A percentile compares a stretch with the other conserved stretches of the same genome.
phyloP scores from a whole-genome alignment of 345 rosid genomes.

The Aquilaria yunnanensis region DNA sequence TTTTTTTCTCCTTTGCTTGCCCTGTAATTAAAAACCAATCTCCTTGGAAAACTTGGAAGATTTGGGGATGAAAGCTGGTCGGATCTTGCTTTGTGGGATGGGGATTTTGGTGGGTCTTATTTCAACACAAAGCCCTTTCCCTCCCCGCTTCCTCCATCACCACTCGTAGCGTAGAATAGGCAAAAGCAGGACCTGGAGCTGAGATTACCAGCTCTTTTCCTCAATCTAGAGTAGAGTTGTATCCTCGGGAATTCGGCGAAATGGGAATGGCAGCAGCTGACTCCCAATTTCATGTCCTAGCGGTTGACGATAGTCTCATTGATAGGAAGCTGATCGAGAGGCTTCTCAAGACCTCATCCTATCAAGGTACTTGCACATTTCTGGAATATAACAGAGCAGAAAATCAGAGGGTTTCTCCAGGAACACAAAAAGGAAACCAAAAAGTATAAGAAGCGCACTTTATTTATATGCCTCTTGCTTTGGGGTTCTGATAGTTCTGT shows the following conservation, averaged over 20 bases:
- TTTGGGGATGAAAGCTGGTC: conserved; percentile 40
- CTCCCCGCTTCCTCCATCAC: conserved; percentile 1
- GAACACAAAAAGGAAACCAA: background rate
- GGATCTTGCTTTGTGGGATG: conserved; percentile 46
- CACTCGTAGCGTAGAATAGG: no score
- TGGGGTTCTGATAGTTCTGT: background rate
- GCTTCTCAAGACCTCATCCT: conserved; percentile 88
- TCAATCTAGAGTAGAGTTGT: conserved; percentile 18
- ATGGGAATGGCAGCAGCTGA: conserved; percentile 58
- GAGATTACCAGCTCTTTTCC: background rate
- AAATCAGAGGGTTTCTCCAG: background rate
- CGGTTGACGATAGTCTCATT: conserved; percentile 82
- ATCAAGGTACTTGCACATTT: conserved; percentile 46
- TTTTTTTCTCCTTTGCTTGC: conserved; percentile 32
- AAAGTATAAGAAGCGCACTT: background rate
- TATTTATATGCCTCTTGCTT: background rate
- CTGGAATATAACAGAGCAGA: background rate
- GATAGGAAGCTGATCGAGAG: conserved; percentile 86
- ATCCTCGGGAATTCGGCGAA: conserved; percentile 5
- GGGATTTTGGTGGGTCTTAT: conserved; percentile 31
- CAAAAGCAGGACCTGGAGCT: background rate
- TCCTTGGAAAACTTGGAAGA: conserved; percentile 32
- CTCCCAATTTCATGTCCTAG: conserved; percentile 77
- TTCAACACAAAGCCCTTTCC: conserved; percentile 9
- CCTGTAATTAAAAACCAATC: conserved; percentile 41